phyloP scores from a whole-genome alignment of 2,329 filamentous ascomycete species.

The Fusarium sp. region DNA sequence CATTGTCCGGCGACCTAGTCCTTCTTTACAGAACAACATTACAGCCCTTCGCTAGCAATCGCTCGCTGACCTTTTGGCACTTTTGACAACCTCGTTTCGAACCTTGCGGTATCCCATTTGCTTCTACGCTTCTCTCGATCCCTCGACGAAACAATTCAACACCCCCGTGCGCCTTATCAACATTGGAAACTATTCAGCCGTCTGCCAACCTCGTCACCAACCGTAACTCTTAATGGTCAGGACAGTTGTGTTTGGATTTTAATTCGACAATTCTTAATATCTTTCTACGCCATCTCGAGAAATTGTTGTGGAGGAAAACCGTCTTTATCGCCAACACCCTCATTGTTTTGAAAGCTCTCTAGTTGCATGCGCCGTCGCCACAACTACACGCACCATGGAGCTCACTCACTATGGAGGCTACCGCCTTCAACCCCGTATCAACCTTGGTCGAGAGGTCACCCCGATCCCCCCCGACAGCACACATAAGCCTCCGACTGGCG shows the following conservation, averaged over 20 bases:
- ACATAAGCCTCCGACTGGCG: conserved; percentile 13
- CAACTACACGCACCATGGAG: conserved; percentile 30
- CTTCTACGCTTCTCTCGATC: conserved; percentile 28
- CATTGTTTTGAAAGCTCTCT: conserved; percentile 15
- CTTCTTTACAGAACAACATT: conserved; percentile 37
- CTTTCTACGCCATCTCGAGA: conserved; percentile 13
- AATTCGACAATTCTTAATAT: conserved; percentile 38
- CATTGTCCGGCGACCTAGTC: conserved; percentile 32
- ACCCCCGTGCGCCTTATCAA: conserved; percentile 25
- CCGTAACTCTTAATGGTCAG: conserved; percentile 39
- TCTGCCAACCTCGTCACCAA: conserved; percentile 18
- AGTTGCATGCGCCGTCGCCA: conserved; percentile 21
- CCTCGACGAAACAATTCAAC: conserved; percentile 37
- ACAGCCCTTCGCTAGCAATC: conserved; percentile 30
- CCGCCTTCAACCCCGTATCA: conserved; percentile 44
- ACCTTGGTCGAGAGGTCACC: conserved; percentile 34
- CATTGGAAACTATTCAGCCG: conserved; percentile 25
- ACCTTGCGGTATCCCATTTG: conserved; percentile 19
- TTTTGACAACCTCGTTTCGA: conserved; percentile 17
- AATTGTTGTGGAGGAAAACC: conserved; percentile 24
- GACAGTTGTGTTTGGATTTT: conserved; percentile 31
- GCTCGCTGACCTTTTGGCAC: conserved; percentile 38
- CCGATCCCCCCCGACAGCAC: conserved; percentile 4
- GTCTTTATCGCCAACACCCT: conserved; percentile 12
- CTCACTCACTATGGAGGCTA: conserved; percentile 33